Evolutionary conservation across 1,284 basidiomycete genomes (phyloP), one percentile per base, ranked within the genome.

Genomic region (Cystobasidium sp.): DNA sequence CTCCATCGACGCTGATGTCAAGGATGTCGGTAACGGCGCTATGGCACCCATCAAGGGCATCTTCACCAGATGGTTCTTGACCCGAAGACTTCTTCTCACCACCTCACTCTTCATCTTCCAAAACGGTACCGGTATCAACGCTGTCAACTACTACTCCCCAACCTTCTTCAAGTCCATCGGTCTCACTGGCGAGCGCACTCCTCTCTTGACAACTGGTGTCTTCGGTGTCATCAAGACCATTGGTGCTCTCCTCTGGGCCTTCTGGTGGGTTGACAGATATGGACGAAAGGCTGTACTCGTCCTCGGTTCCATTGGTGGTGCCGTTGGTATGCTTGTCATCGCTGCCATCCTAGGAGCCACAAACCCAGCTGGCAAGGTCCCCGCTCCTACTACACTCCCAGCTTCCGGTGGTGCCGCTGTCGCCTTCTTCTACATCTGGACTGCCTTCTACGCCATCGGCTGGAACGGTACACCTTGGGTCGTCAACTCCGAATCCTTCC

Each of bases 191-290:
- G 76, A 78, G 20, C 88, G 86, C 78, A 85, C 88, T 0, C 86
- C 86, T 0, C 85, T 92, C 1, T 85, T 93, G 44, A 90, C 91
- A 1, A 93, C 91, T 10, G 92, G 91, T 64, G 88, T 93, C 12
- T 91, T 92, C 72, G 91, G 91, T 61, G 88, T 93, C 81, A 83
- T 91, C 75, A 89, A 90, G 12, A 91, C 89, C 0, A 88, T 91
- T 74, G 89, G 89, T 8, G 87, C 89, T 1, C 87, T 91, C 39
- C 84, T 91, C 65, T 91, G 87, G 85, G 79, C 81, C 61, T 70
- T 79, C 47, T 76, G 80, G 75, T 70, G 81, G n/a, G 85, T 91
- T 41, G 90, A 91, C 81, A 85, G 88, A 68, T 78, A 88, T 24
- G 90, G 90, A 39, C 86, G 90, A 31, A 76, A 78, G 14, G 79